These are phyloP conservation scores for Colletotrichum australisinense DNA, from an alignment of 2,329 filamentous ascomycete genomes.

Conservation along the genomic window DNA sequence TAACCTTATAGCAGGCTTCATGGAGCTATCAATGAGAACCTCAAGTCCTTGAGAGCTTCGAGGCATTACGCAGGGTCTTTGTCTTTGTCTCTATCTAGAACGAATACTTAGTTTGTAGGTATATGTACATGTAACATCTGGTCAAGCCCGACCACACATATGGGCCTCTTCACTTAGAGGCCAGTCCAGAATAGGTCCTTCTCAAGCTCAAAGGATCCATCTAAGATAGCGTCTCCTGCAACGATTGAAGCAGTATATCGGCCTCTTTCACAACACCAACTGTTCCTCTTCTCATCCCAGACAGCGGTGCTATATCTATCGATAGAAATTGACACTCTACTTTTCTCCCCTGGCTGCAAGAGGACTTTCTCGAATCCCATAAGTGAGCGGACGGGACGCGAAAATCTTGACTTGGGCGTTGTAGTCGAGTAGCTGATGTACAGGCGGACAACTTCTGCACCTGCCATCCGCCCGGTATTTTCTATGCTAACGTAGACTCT, in stretches of 20 bases:
- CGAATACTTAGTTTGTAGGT: background rate
- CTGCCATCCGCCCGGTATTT: slow-evolving; percentile 62
- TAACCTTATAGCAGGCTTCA: too few relatives aligned
- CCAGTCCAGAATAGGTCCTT: slow-evolving; percentile 77
- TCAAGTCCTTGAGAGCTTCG: too few relatives aligned
- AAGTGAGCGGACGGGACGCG: slow-evolving; percentile 62
- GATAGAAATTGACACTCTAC: slow-evolving; percentile 64
- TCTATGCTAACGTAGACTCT: slow-evolving; percentile 59
- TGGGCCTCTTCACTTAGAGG: slow-evolving; percentile 49
- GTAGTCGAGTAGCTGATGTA: slow-evolving; percentile 52
- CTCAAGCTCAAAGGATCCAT: slow-evolving; percentile 63
- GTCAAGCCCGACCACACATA: background rate
- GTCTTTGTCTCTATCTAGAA: too few relatives aligned
- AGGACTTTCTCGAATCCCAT: slow-evolving; percentile 68
- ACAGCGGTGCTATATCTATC: slow-evolving; percentile 74
- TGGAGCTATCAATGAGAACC: too few relatives aligned
- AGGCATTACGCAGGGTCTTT: too few relatives aligned
- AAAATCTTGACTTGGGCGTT: slow-evolving; percentile 58
- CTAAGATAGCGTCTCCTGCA: slow-evolving; percentile 58
- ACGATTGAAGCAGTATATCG: slow-evolving; percentile 70
- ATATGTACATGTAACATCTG: too few relatives aligned
- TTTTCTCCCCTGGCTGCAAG: slow-evolving; percentile 69
- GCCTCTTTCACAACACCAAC: slow-evolving; percentile 77
- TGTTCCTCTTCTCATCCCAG: slow-evolving; percentile 74
- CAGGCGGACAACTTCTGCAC: slow-evolving; percentile 60